Base-by-base conservation (phyloP, 2,329 filamentous ascomycete genomes). In the Cercospora sp. region DNA sequence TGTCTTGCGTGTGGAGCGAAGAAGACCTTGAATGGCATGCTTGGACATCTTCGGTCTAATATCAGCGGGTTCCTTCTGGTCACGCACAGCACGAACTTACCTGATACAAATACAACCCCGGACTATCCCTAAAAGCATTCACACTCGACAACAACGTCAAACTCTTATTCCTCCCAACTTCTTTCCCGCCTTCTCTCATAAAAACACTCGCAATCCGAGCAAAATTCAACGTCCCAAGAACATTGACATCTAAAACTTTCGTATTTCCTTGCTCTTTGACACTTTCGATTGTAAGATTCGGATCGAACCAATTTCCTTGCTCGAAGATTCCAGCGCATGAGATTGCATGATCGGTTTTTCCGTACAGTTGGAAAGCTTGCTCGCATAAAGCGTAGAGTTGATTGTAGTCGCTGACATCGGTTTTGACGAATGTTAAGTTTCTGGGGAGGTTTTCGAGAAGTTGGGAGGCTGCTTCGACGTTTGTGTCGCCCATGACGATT, bases 201-300 rank as follows among this genome's bases (percentile, higher is more conserved):
- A 84, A 86, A 3, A 83, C 84, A 20, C 81, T 77, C 1, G 84
- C 84, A 18, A 86, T 81, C 1, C 84, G 79, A 16, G 81, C 77
- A 67, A 86, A 84, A 42, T 82, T 79, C 20, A 85, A 69, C 5
- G 68, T 67, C 9, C 70, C 70, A 9, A 68, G 60, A 1, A 86
- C 77, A 69, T 86, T 85, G 64, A 86, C 80, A 45, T 84, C 81
- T 12, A 85, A 73, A 3, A 80, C 78, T 67, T 79, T 79, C 39
- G 78, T 75, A 4, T 79, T 73, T 0, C 78, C 62, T 78, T 73
- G 3, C 77, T 73, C 1, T 75, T 76, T 73, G 23, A 86, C 78
- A 8, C 76, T 80, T 39, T 82, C 79, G 13, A 84, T 70, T 6
- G 79, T 81, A 45, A 85, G 73, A 2, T 76, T 74, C 2, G 80